Base-by-base conservation (phyloP, 1,139 yeast genomes). In the Nakaseomyces delphensis region DNA sequence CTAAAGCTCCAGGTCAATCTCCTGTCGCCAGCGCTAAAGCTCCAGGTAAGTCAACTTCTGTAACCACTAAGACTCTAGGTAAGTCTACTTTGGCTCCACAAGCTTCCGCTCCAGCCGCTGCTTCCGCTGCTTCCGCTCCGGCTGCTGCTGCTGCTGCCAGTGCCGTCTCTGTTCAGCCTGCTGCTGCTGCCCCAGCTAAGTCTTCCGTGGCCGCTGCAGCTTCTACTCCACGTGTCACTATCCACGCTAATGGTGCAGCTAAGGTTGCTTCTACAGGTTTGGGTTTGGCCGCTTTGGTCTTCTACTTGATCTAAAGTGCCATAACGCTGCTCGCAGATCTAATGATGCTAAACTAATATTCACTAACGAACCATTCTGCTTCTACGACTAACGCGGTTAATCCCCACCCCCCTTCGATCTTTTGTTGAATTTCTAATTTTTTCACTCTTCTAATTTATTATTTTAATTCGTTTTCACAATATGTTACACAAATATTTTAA, bases 231-330 rank as follows among this genome's bases (percentile, higher is more conserved):
- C 37, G 43, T 10, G 41, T 48, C 24, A 29, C 36, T 24, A 35
- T 39, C 7, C 42, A 43, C 30, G 39, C 46, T 23, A 48, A 48
- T 30, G 51, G 45, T 35, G 52, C 48, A 20, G 53, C 45, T 40
- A 40, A 44, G 41, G 45, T 40, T 29, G 40, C 18, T 16, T 33
- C 43, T 27, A 33, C 43, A 19, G 38, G 38, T 15, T 15, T 43
- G 24, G 45, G 43, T 40, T 25, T 43, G 23, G 41, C 37, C 13
- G 40, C 35, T 42, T 33, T 43, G 45, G 16, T 33, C 35, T 31
- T 16, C 35, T 31, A 31, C 35, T 31, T 31, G 35, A 16, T 31
- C 35, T 31, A 31, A 31, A n/a, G n/a, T n/a, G n/a, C n/a, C n/a
- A n/a, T n/a, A n/a, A n/a, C n/a, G n/a, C n/a, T n/a, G n/a, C n/a